Evolutionary conservation across 306 rosid species (phyloP), one percentile per base, ranked within the genome.

Genomic region (Argentina anserina): DNA sequence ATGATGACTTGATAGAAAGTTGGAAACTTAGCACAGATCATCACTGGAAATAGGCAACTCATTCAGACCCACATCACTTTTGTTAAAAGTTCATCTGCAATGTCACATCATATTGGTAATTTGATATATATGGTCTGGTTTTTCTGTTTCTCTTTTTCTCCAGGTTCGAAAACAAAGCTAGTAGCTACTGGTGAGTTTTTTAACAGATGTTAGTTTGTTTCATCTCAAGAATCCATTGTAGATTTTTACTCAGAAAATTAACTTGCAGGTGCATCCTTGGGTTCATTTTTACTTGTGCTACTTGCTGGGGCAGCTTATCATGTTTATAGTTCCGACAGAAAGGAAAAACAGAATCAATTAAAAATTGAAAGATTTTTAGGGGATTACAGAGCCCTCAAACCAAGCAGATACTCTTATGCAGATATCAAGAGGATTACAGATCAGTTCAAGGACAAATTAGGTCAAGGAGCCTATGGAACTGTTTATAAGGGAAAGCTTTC

Each of bases 351-450:
- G 23, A 40, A 18, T 55, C 66, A 73, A 40, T 70, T 75, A 0
- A 86, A 56, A 0, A 55, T 78, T 10, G 67, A 45, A 66, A 81
- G 6, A 0, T 83, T 86, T 73, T 69, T 83, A 18, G 41, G 81
- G 46, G 90, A 83, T 31, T 86, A 86, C n/a, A 76, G n/a, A 43
- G 76, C 81, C 67, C 79, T 65, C 21, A 86, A 76, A 47, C 82
- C 87, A 20, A 67, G 84, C 0, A 78, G 86, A 43, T 86, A 81
- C 33, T 56, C 89, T 2, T 86, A 83, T 6, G 47, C 43, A 4
- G 84, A 81, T 62, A 79, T 85, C 0, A 76, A 76, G 56, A 60
- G 82, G 77, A 85, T 85, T 33, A 82, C 87, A 26, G 65, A 72
- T 13, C 56, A 72, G 3, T 82, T 85, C 29, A 12, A 7, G 41